Conservation (phyloP, 140 eudicot genomes). For the Artemisia princeps region DNA sequence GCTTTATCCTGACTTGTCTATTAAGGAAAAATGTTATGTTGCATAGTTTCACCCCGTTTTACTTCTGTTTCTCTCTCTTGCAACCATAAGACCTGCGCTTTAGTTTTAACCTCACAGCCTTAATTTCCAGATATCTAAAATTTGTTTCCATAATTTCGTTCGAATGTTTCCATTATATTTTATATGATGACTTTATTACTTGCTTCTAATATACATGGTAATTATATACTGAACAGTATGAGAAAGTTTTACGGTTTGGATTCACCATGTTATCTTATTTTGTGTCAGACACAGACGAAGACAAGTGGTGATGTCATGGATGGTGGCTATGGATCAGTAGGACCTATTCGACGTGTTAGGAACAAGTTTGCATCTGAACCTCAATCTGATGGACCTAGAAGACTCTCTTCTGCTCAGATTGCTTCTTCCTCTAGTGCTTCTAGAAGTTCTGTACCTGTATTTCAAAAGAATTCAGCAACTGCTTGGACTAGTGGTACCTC, state of each 20-base stretch:
- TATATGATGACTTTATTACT: neutral
- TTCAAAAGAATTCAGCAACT: slow-evolving; percentile 40
- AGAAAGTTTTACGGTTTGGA: slow-evolving; percentile 2
- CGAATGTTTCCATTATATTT: neutral
- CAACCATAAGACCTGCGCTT: neutral
- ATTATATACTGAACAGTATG: neutral
- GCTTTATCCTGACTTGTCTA: neutral
- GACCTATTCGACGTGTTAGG: slow-evolving; percentile 67
- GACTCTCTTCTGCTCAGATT: slow-evolving; percentile 30
- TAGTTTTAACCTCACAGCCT: neutral
- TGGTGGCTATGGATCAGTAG: slow-evolving; percentile 63
- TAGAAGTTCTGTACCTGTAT: slow-evolving; percentile 37
- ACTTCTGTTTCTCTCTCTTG: neutral
- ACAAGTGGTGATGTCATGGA: slow-evolving; percentile 38
- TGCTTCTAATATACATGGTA: neutral
- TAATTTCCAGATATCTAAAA: neutral
- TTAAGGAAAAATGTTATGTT: too few relatives aligned
- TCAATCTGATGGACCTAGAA: slow-evolving; percentile 47
- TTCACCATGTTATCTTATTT: neutral
- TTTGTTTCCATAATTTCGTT: neutral
- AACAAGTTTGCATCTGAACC: slow-evolving; percentile 51
- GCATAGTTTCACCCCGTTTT: too few relatives aligned
- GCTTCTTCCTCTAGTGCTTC: slow-evolving; percentile 33
- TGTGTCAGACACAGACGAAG: slow-evolving; percentile 36
- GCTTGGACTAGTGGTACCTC: slow-evolving; percentile 34